phyloP scores from a whole-genome alignment of 306 rosid species.

The Lathyrus oleraceus region DNA sequence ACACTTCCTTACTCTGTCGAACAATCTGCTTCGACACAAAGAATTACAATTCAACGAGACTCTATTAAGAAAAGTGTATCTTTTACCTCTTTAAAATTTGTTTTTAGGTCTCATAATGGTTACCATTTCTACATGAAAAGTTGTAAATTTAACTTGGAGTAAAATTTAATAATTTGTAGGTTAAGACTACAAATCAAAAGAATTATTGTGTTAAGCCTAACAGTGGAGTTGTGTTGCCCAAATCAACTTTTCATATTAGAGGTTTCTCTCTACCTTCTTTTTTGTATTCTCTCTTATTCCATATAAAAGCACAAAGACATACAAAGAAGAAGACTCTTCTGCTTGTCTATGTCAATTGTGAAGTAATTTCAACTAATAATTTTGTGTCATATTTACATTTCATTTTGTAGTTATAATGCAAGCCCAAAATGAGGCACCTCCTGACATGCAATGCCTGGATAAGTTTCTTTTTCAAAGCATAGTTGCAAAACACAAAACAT shows the following conservation, averaged over 20 bases:
- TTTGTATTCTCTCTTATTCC: background rate
- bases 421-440: conserved; percentile 55
- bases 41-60: too few species aligned
- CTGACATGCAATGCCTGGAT: conserved; percentile 83
- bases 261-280: conserved; percentile 42
- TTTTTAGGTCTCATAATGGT: too few species aligned
- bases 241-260: conserved; percentile 33
- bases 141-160: conserved; percentile 37
- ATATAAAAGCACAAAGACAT: conserved; percentile 5
- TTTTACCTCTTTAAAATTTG: too few species aligned
- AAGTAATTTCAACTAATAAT: too few species aligned
- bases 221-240: conserved; percentile 65
- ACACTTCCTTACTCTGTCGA: too few species aligned
- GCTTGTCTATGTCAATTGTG: too few species aligned
- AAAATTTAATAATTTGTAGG: conserved; percentile 40
- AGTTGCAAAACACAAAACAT: conserved; percentile 51
- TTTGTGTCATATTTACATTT: background rate
- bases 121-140: too few species aligned
- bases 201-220: conserved; percentile 93
- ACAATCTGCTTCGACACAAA: too few species aligned
- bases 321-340: too few species aligned
- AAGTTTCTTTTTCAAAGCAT: conserved; percentile 83
- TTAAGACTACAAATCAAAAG: conserved; percentile 80
- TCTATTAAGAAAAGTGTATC: too few species aligned
- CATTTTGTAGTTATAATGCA: conserved; percentile 77